phyloP scores from a whole-genome alignment of 176 grass and related monocot species.

The Puccinellia tenuiflora region DNA sequence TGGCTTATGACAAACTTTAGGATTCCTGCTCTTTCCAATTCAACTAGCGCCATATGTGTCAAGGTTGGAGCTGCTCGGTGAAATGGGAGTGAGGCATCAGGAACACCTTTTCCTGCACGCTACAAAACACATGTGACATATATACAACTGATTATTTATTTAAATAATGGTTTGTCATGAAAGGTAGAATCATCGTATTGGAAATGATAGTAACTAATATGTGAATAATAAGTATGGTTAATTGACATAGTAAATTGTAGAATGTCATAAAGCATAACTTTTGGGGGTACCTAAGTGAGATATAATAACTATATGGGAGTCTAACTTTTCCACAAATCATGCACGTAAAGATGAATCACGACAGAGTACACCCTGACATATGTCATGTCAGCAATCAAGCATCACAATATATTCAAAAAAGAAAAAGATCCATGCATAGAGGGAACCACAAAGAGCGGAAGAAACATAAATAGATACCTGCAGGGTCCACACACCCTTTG shows the following conservation, averaged over 20 bases:
- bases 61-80: slow-evolving; percentile 80
- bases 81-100: slow-evolving; percentile 83
- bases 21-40: slow-evolving; percentile 67
- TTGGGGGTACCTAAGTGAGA: neutral
- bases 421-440: neutral
- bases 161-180: slow-evolving; percentile 9
- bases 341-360: neutral
- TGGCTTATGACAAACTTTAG: slow-evolving; percentile 96
- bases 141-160: neutral
- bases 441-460: neutral
- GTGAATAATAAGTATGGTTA: neutral
- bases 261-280: neutral
- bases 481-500: slow-evolving; percentile 95
- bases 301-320: neutral
- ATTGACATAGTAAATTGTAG: neutral
- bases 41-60: slow-evolving; percentile 93
- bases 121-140: slow-evolving; percentile 31
- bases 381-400: neutral
- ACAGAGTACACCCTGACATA: neutral
- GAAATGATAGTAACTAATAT: neutral
- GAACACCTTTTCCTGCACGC: slow-evolving; percentile 77
- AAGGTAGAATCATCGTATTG: neutral
- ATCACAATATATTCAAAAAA: neutral
- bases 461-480: slow-evolving; percentile 49
- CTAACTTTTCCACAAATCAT: neutral